phyloP scores from a whole-genome alignment of 192 early-diverging fungal species.

The Coemansia javaensis region DNA sequence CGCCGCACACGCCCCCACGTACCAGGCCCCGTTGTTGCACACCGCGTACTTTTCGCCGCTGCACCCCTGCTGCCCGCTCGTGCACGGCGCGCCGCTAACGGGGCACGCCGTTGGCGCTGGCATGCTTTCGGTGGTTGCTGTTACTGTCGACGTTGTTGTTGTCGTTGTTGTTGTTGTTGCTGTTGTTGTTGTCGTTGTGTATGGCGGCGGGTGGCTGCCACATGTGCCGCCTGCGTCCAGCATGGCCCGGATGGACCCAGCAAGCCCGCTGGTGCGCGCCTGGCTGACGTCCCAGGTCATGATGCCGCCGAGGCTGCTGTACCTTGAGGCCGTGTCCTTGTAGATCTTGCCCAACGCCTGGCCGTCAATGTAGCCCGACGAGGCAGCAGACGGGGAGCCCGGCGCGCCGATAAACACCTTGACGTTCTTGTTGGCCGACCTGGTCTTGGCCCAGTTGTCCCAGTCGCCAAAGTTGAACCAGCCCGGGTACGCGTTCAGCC shows the following conservation, averaged over 20 bases:
- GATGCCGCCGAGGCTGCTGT: conserved; percentile 62
- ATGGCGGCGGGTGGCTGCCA: not conserved
- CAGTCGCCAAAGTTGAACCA: conserved; percentile 58
- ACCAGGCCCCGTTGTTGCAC: conserved; percentile 50
- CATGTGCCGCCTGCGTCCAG: conserved; percentile 25
- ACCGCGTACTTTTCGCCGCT: conserved; percentile 39
- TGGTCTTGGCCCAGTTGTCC: conserved; percentile 61
- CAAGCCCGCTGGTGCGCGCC: conserved; percentile 38
- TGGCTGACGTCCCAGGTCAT: conserved; percentile 64
- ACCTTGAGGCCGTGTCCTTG: conserved; percentile 37
- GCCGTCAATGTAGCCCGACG: conserved; percentile 50
- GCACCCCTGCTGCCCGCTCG: conserved; percentile 40
- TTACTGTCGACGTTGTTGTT: conserved; percentile 5
- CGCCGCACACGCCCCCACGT: conserved; percentile 30
- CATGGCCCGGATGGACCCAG: conserved; percentile 18
- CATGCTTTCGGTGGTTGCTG: conserved; percentile 10
- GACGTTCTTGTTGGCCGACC: conserved; percentile 56
- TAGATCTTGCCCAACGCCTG: conserved; percentile 39
- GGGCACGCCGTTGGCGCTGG: conserved; percentile 27
- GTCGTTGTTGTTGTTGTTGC: not conserved
- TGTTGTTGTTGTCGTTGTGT: not conserved
- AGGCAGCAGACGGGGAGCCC: conserved; percentile 52
- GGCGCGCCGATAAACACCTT: conserved; percentile 55
- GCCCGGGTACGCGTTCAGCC: conserved; percentile 42
- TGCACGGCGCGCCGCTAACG: conserved; percentile 43